Base-by-base conservation (phyloP, 305 asterid genomes). In the Plantago lanceolata region DNA sequence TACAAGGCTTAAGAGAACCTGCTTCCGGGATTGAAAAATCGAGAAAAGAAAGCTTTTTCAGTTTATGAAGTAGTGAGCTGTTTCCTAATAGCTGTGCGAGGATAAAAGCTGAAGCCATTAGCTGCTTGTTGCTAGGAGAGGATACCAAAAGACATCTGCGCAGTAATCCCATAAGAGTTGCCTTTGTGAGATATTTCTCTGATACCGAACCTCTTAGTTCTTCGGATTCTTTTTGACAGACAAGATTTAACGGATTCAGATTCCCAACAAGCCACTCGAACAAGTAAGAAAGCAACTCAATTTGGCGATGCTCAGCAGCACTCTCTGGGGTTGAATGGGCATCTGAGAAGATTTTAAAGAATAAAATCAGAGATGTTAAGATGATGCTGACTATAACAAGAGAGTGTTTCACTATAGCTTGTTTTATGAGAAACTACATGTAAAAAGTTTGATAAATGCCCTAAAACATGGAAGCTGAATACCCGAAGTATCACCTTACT, bases 131-230 rank as follows among this genome's bases (percentile, higher is more conserved):
- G 44, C 75, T 65, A 17, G 79, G 71, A 71, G 79, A 67, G 51
- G 87, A 81, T 48, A 79, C 37, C 67, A 75, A 51, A 15, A 93
- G 89, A 37, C 94, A 87, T 80, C 82, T 93, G 15, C 68, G 77
- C 6, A 92, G 72, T 48, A 92, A 70, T 44, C 82, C 82, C 2
- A 57, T 64, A 16, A 78, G 63, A 8, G 81, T 76, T 60, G 65
- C 65, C 68, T 75, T 79, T 0, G 85, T 63, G 43, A 82, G 76
- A 57, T 50, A 52, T 37, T 63, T 64, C 61, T 70, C 78, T 19
- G 57, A 65, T 47, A 59, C 61, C 63, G 86, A 70, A 64, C 31
- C 67, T 71, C 69, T 75, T 61, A 40, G 7, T 59, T 78, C 86
- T 50, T 71, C 78, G 59, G 79, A 50, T 64, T 68, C 84, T 43